Percentiles rank a stretch among this genome's conserved stretches.
Conservation (phyloP, 352 stramenopile genomes). For the Aphanomyces cochlioides region DNA sequence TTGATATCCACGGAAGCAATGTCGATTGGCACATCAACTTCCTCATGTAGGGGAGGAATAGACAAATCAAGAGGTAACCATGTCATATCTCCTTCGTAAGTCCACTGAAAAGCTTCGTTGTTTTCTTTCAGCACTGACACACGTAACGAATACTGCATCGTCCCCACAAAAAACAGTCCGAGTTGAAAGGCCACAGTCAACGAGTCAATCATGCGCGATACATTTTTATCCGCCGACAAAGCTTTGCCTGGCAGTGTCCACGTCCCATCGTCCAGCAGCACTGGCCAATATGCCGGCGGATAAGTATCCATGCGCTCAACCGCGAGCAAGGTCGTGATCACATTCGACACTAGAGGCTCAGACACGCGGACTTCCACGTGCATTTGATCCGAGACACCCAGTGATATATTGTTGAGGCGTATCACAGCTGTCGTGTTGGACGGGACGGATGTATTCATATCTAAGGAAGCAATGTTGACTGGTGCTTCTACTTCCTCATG, state of each 20-base stretch:
- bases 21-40: constrained; percentile 47
- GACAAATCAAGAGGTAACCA: constrained; percentile 45
- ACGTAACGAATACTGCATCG: constrained; percentile 33
- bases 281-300: no score
- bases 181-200: no score
- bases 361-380: no score
- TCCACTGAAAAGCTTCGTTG: constrained; percentile 67
- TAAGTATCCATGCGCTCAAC: no score
- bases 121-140: constrained; percentile 65
- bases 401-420: constrained; percentile 63
- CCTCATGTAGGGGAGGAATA: no score
- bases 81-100: constrained; percentile 67
- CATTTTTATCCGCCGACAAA: no score
- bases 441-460: constrained; percentile 64
- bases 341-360: no score
- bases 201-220: no score
- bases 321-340: no score
- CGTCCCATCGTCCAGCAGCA: no score
- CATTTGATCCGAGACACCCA: constrained; percentile 30
- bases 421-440: constrained; percentile 49
- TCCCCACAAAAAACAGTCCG: no score
- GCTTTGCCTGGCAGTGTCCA: no score
- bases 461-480: constrained; percentile 64
- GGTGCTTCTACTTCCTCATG: constrained; percentile 28
- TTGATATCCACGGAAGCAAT: constrained; percentile 62